Evolutionary conservation across 306 rosid genomes (phyloP), one percentile per base, ranked within the genome.

Genomic region (Castanopsis chinensis): DNA sequence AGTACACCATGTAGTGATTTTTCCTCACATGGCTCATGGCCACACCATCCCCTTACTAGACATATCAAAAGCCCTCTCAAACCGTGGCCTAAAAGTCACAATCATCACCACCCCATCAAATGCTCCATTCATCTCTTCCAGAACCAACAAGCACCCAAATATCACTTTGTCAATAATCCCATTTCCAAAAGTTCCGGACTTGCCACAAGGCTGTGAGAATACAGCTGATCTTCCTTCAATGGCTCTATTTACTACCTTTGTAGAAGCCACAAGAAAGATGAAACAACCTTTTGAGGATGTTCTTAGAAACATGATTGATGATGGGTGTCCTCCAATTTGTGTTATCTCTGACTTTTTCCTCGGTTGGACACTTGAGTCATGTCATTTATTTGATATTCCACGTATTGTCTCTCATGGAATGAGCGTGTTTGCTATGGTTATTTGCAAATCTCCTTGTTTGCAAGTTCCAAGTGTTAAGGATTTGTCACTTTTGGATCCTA

Each of bases 11-110:
- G 67, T 76, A 1, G 76, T 80, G 5, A 56, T 84, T 17, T 84
- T 84, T 52, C 87, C 87, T 5, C 72, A 35, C 76, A 79, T 80
- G 84, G 81, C 84, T 28, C 78, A 80, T 54, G 84, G 87, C 63
- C 87, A 79, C 61, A 76, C 84, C 20, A 68, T 84, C 17, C 87
- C 87, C 56, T 67, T 79, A 41, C 57, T 84, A 20, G 78, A 84
- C 75, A 56, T 84, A 33, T 53, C 87, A 20, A 79, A 65, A 57
- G 75, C 63, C 19, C 43, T 84, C 3, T 19, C 84, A 7, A 35
- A 17, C 49, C 70, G 67, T 17, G 67, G 69, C 64, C 67, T 80
- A 54, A 76, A 71, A 30, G 69, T 80, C 18, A 72, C 84, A 57
- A 57, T 84, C 41, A 35, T 84, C 49, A 79, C 82, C 57, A 80